Conservation (phyloP, 495 filamentous ascomycete genomes). For the Saxophila tyrrhenica region DNA sequence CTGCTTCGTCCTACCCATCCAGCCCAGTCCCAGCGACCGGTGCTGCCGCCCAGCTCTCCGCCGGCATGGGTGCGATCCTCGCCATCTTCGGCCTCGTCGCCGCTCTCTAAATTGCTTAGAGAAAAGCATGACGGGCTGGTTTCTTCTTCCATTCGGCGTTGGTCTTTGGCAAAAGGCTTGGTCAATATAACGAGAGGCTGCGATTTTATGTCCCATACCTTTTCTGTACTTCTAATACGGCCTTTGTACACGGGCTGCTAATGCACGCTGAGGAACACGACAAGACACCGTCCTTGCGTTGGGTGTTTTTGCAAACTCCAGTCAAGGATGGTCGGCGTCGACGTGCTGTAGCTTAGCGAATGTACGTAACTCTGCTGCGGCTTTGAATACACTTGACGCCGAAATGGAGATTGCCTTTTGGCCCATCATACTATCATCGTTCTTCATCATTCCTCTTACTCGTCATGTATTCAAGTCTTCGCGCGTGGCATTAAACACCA, state of each 20-base stretch:
- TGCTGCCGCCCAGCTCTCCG: not conserved
- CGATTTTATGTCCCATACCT: not conserved
- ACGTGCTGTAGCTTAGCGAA: not conserved
- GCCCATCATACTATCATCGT: not conserved
- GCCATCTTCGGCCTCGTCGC: conserved; percentile 4
- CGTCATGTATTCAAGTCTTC: too few species aligned
- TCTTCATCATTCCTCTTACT: not conserved
- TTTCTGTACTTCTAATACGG: not conserved
- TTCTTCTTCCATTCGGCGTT: not conserved
- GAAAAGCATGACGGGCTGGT: not conserved
- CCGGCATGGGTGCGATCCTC: not conserved
- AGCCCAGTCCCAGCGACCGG: conserved; percentile 3
- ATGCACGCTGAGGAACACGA: not conserved
- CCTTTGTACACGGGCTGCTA: too few species aligned
- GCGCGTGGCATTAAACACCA: not conserved
- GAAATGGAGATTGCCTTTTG: not conserved
- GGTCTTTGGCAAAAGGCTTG: not conserved
- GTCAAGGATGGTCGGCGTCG: not conserved
- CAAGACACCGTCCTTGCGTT: not conserved
- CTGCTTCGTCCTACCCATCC: not conserved
- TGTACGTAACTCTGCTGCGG: not conserved
- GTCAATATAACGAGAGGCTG: not conserved
- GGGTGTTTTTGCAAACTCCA: not conserved
- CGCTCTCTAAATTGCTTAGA: not conserved
- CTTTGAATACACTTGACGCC: not conserved